Evolutionary conservation across 2,329 filamentous ascomycete species (phyloP).

Genomic region (Penicillium concentricum): DNA sequence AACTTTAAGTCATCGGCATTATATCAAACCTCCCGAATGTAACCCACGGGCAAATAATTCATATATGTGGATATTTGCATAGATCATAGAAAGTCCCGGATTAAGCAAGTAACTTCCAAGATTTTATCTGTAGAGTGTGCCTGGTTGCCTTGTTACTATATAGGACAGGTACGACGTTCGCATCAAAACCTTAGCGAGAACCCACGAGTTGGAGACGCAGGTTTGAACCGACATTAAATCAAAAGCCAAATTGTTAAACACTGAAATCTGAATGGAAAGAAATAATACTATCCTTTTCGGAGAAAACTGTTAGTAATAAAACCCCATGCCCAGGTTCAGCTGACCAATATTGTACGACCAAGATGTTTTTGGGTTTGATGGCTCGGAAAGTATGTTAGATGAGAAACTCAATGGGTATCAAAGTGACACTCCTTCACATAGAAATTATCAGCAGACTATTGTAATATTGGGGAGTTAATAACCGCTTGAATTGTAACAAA

Average conservation of each 20-base stretch:
- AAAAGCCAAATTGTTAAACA: neutral
- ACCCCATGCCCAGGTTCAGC: neutral
- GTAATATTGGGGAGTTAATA: neutral
- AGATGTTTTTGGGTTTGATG: neutral
- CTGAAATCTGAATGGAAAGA: neutral
- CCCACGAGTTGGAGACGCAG: no score
- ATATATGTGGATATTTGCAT: neutral
- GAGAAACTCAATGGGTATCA: neutral
- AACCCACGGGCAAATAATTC: slow-evolving; percentile 9
- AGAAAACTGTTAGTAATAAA: neutral
- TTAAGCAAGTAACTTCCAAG: neutral
- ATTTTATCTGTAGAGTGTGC: neutral
- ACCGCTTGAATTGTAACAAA: neutral
- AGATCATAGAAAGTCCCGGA: neutral
- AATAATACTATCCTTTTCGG: neutral
- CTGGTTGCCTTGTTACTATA: no score
- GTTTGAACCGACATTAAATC: neutral
- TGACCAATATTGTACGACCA: neutral
- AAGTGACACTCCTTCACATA: neutral
- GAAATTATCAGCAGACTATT: neutral
- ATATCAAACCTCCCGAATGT: slow-evolving; percentile 22
- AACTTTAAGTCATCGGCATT: neutral
- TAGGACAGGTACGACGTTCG: no score
- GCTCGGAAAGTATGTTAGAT: neutral
- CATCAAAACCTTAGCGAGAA: no score